Conservation (phyloP, 1,284 basidiomycete genomes). For the Ustilago xerochloae region DNA sequence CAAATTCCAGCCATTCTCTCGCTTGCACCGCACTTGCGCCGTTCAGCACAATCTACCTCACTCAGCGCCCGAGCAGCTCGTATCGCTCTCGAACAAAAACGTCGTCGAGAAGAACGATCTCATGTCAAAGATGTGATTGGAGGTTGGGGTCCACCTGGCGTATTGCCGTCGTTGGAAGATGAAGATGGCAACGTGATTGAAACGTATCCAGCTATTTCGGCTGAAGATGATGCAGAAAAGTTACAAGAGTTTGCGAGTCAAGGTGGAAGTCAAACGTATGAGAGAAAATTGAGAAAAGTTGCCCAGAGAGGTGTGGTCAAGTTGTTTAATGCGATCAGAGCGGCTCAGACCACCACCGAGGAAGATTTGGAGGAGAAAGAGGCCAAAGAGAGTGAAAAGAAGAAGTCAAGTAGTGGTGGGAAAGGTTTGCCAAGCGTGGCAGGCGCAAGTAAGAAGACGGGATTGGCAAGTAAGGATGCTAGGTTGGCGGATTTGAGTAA, state of each 20-base stretch:
- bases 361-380: slow-evolving; percentile 61
- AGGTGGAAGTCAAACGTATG: slow-evolving; percentile 61
- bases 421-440: slow-evolving; percentile 2
- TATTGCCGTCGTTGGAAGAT: slow-evolving; percentile 40
- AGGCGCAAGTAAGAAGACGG: slow-evolving; percentile 31
- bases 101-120: slow-evolving; percentile 57
- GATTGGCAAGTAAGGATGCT: slow-evolving; percentile 55
- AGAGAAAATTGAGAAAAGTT: slow-evolving; percentile 62
- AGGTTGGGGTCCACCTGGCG: slow-evolving; percentile 65
- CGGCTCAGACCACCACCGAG: slow-evolving; percentile 61
- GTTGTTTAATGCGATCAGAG: slow-evolving; percentile 67
- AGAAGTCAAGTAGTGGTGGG: slow-evolving; percentile 25
- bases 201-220: slow-evolving; percentile 1
- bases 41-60: slow-evolving; percentile 53
- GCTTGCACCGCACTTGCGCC: slow-evolving; percentile 62
- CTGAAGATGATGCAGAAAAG: slow-evolving; percentile 26
- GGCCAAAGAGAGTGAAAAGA: slow-evolving; percentile 39
- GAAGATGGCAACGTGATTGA: slow-evolving; percentile 49
- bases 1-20: slow-evolving; percentile 57
- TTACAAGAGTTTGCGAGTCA: slow-evolving; percentile 44
- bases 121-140: slow-evolving; percentile 66
- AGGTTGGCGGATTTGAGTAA: slow-evolving; percentile 63
- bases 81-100: slow-evolving; percentile 58
- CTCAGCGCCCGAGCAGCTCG: slow-evolving; percentile 63
- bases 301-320: slow-evolving; percentile 67